Evolutionary conservation across 139 green algal genomes (phyloP).

Genomic region (Mesotaenium endlicherianum): DNA sequence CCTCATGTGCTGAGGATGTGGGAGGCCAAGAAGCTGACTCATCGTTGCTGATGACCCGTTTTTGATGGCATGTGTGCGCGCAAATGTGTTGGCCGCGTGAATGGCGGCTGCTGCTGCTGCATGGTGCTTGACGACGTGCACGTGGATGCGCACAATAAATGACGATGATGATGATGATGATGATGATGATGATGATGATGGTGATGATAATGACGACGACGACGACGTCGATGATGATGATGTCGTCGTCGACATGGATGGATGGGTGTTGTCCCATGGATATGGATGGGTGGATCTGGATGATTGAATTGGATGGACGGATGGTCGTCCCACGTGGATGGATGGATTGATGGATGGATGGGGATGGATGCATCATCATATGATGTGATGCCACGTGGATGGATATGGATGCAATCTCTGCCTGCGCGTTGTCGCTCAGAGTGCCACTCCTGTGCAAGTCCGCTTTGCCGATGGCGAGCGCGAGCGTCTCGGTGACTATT

Average conservation of each 20-base stretch:
- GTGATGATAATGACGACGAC: no score
- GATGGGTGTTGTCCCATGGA: background rate
- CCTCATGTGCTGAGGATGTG: no score
- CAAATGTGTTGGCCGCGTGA: no score
- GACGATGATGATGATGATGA: no score
- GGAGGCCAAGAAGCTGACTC: no score
- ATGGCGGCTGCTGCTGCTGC: no score
- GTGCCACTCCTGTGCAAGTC: constrained; percentile 33
- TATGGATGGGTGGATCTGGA: background rate
- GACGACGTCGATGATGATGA: no score
- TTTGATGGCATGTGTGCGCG: no score
- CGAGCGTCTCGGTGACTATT: constrained; percentile 47
- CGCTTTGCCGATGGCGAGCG: constrained; percentile 49
- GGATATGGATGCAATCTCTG: background rate
- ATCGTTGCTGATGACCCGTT: no score
- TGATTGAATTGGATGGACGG: background rate
- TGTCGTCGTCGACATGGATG: constrained; percentile 20
- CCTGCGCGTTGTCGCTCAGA: constrained; percentile 6
- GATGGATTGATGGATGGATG: background rate
- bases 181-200: no score
- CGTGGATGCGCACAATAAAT: no score
- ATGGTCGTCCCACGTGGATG: background rate
- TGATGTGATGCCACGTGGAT: background rate
- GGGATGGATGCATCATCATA: background rate
- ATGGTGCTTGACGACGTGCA: no score